These are phyloP conservation scores for Naegleria gruberi DNA, from an alignment of 208 protist genomes.

Conservation along the genomic window DNA sequence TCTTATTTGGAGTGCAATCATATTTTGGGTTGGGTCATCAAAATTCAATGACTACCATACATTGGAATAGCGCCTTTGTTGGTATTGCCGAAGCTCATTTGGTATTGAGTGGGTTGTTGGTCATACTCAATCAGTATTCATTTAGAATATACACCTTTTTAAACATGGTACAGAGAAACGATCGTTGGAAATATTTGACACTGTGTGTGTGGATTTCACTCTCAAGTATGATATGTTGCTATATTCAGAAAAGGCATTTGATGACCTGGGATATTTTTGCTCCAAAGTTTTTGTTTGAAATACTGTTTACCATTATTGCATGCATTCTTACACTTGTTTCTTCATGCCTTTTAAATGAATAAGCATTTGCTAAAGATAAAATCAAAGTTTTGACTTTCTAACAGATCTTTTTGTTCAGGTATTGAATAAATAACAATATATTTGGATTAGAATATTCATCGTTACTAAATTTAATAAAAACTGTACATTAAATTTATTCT, in stretches of 20 bases:
- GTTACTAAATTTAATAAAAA: too few species aligned
- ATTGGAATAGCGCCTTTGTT: slow-evolving; percentile 23
- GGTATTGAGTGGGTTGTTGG: not conserved
- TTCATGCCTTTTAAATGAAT: too few species aligned
- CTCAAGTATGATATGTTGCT: not conserved
- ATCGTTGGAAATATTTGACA: not conserved
- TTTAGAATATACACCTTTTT: not conserved
- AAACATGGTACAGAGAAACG: not conserved
- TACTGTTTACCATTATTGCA: not conserved
- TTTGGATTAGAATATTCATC: too few species aligned
- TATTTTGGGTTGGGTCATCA: slow-evolving; percentile 24
- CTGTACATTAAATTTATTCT: slow-evolving; percentile 42
- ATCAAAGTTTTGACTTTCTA: too few species aligned
- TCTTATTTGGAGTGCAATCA: not conserved
- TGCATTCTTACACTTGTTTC: too few species aligned
- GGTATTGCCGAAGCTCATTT: slow-evolving; percentile 1
- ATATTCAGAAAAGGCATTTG: slow-evolving; percentile 21
- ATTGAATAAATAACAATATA: too few species aligned
- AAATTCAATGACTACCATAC: slow-evolving; percentile 24
- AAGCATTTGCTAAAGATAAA: too few species aligned
- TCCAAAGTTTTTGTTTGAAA: slow-evolving; percentile 31
- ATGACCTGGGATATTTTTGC: slow-evolving; percentile 36
- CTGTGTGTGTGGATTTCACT: not conserved
- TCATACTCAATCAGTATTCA: slow-evolving; percentile 2
- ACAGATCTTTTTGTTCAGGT: too few species aligned